Evolutionary conservation across 2,329 filamentous ascomycete species (phyloP).

Genomic region (Monosporascus sp.): DNA sequence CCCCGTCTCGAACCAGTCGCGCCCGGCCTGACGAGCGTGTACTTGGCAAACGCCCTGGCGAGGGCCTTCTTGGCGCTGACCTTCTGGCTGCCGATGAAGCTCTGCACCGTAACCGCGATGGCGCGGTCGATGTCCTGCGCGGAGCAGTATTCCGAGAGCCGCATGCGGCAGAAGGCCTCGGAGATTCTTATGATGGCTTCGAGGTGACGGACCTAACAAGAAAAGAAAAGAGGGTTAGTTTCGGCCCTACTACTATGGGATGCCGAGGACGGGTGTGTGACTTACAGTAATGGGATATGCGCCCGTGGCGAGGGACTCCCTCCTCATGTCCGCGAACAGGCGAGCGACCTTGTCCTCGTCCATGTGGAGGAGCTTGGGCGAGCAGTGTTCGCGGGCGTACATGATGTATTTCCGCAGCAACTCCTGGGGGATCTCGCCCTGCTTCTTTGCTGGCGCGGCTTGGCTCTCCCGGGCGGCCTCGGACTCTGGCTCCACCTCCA

Average conservation of each 20-base stretch:
- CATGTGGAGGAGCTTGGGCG: slow-evolving; percentile 92
- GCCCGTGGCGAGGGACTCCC: slow-evolving; percentile 87
- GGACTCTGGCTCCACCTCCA: slow-evolving; percentile 59
- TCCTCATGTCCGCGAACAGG: slow-evolving; percentile 91
- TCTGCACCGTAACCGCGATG: slow-evolving; percentile 93
- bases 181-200: slow-evolving; percentile 96
- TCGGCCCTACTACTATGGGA: neutral
- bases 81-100: slow-evolving; percentile 94
- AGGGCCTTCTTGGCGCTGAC: slow-evolving; percentile 96
- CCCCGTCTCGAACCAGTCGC: slow-evolving; percentile 12
- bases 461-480: slow-evolving; percentile 27
- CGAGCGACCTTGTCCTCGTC: slow-evolving; percentile 95
- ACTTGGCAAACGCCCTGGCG: slow-evolving; percentile 92
- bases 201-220: slow-evolving; percentile 77
- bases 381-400: slow-evolving; percentile 83
- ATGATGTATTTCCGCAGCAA: slow-evolving; percentile 94
- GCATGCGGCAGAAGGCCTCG: slow-evolving; percentile 95
- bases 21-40: slow-evolving; percentile 57
- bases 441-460: slow-evolving; percentile 26
- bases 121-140: slow-evolving; percentile 90
- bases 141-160: slow-evolving; percentile 91
- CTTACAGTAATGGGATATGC: slow-evolving; percentile 96
- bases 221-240: slow-evolving; percentile 11
- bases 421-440: slow-evolving; percentile 81
- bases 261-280: neutral